phyloP scores from a whole-genome alignment of 352 stramenopile species.

The Phytophthora vignae region DNA sequence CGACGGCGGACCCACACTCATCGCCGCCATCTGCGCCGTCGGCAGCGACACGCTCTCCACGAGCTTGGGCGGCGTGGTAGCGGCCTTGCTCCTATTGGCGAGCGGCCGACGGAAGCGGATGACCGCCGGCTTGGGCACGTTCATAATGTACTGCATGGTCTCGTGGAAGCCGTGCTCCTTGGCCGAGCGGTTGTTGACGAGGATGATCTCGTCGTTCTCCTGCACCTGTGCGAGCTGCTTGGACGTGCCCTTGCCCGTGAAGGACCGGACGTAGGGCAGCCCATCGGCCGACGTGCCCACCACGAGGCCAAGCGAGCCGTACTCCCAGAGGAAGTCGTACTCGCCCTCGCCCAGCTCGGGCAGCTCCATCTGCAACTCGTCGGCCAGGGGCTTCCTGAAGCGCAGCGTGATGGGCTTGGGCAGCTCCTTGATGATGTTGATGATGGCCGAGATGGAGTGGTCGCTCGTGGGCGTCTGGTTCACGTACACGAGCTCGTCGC shows the following conservation, averaged over 20 bases:
- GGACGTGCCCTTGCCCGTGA: constrained; percentile 85
- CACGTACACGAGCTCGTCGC: constrained; percentile 83
- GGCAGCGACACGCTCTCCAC: constrained; percentile 23
- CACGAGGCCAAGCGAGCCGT: constrained; percentile 75
- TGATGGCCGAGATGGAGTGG: constrained; percentile 77
- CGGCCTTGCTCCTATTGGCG: constrained; percentile 31
- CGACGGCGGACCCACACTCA: constrained; percentile 17
- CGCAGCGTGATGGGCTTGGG: constrained; percentile 83
- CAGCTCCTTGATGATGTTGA: constrained; percentile 78
- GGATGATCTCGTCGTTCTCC: constrained; percentile 83
- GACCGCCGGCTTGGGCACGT: constrained; percentile 81
- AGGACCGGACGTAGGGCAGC: constrained; percentile 79
- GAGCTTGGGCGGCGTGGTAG: constrained; percentile 8
- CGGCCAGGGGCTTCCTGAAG: constrained; percentile 66
- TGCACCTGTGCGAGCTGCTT: constrained; percentile 72
- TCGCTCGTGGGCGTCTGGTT: constrained; percentile 78
- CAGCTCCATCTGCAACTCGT: constrained; percentile 59
- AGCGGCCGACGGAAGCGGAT: constrained; percentile 69
- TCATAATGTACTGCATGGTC: constrained; percentile 90
- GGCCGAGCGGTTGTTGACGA: constrained; percentile 74
- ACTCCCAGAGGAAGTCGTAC: constrained; percentile 90
- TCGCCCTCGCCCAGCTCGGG: constrained; percentile 67
- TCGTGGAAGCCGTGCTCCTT: constrained; percentile 70
- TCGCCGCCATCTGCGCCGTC: constrained; percentile 32
- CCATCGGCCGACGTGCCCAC: constrained; percentile 63